Evolutionary conservation across 148 eudicot genomes (phyloP), one percentile per base, ranked within the genome.

Genomic region (Vaccinium corymbosum): DNA sequence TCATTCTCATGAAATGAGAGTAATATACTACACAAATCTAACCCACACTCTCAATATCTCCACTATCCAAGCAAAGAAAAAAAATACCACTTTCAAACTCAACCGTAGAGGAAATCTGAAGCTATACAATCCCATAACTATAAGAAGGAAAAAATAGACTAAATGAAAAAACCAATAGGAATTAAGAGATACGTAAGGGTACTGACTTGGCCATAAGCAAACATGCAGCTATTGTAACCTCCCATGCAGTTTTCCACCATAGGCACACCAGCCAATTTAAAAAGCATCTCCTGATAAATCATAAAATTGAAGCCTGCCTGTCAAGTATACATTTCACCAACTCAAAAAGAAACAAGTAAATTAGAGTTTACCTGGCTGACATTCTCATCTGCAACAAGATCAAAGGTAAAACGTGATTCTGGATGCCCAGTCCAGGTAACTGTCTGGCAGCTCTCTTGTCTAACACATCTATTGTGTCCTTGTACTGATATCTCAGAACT

Each of bases 161-260:
- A 84, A 55, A 48, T 76, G 20, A 76, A 52, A 62, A 50, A 8
- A 27, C 15, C 35, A 53, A 73, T 42, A 46, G 66, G 19, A 76
- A 76, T 20, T n/a, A 57, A 76, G 20, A 55, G 7, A 25, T 76
- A 3, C 25, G 64, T 70, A 13, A 64, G 64, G 29, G 4, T 52
- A 87, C 98, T 89, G 68, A 94, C 99, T 88, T 97, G 99, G 57
- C 99, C 99, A 87, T 97, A 97, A 61, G 99, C 99, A 91, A 97
- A 97, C 98, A 97, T 94, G 88, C 99, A 97, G 73, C 99, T 97
- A 50, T 97, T 97, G 86, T 97, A 97, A 75, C 99, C 99, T 82
- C 91, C 94, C 77, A 97, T 89, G 51, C 97, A 93, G 82, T 97
- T 97, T 84, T 97, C 99, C 83, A 97, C 99, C 99, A 97, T 94